Conservation (phyloP, 1,284 basidiomycete species). For the Thecaphora frezii region DNA sequence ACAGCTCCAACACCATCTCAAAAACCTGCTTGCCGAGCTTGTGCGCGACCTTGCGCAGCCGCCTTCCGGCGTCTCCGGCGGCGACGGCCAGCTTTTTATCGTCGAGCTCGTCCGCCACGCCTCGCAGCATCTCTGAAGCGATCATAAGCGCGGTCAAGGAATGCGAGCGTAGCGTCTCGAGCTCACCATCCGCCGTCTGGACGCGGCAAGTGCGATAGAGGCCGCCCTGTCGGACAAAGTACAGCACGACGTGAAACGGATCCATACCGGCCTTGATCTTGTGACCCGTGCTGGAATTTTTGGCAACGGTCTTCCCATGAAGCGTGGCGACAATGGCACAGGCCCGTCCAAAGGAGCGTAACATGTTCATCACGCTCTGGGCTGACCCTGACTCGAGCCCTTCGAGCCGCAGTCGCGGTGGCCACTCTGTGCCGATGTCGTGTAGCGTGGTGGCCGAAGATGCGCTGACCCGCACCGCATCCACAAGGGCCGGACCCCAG, state of each 20-base stretch:
- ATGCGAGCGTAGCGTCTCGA: neutral
- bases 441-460: neutral
- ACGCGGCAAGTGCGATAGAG: neutral
- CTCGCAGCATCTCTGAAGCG: slow-evolving; percentile 30
- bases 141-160: slow-evolving; percentile 23
- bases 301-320: neutral
- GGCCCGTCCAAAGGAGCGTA: neutral
- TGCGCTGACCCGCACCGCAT: slow-evolving; percentile 1
- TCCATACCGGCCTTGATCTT: neutral
- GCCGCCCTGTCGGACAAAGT: neutral
- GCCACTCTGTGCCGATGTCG: neutral
- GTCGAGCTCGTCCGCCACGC: slow-evolving; percentile 23
- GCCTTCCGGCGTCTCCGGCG: slow-evolving; percentile 9
- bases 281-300: neutral
- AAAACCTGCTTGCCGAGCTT: slow-evolving; percentile 27
- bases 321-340: neutral
- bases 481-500: slow-evolving; percentile 1
- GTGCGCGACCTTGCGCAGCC: slow-evolving; percentile 35
- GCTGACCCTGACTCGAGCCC: slow-evolving; percentile 2
- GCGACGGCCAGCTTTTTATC: slow-evolving; percentile 15
- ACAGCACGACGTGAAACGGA: neutral
- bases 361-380: neutral
- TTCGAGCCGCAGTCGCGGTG: slow-evolving; percentile 1
- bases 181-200: neutral
- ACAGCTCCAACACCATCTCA: slow-evolving; percentile 21